A percentile compares a stretch with the other conserved stretches of the same genome.
Evolutionary conservation across 2,329 filamentous ascomycete genomes (phyloP).

Genomic region (Penicillium nordicum): DNA sequence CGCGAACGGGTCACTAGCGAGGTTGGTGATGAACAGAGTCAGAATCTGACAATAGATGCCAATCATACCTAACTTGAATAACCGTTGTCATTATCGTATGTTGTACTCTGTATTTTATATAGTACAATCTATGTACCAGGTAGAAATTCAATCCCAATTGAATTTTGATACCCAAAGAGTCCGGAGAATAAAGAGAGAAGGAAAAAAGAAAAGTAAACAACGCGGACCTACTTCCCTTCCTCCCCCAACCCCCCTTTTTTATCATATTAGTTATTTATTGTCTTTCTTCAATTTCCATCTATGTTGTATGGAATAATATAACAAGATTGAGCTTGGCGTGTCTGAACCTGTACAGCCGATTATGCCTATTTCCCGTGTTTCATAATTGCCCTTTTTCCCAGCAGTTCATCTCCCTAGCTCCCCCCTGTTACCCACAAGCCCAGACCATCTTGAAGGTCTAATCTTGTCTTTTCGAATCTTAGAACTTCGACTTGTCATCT

Average conservation of each 20-base stretch:
- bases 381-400: slow-evolving; percentile 6
- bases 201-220: background rate
- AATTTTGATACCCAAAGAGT: background rate
- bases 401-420: slow-evolving; percentile 13
- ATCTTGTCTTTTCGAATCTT: slow-evolving; percentile 8
- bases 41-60: background rate
- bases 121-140: background rate
- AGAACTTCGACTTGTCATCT: slow-evolving; percentile 16
- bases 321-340: background rate
- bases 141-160: background rate
- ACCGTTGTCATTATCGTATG: background rate
- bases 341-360: background rate
- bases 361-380: slow-evolving; percentile 1
- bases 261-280: background rate
- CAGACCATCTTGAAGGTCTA: slow-evolving; percentile 13
- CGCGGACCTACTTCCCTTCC: background rate
- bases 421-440: slow-evolving; percentile 14
- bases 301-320: background rate
- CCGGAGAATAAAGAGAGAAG: background rate
- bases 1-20: slow-evolving; percentile 15
- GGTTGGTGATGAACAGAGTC: slow-evolving; percentile 7
- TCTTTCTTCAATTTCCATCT: background rate
- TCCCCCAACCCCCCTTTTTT: slow-evolving; percentile 4
- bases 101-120: background rate
- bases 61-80: background rate